Evolutionary conservation across 2,329 filamentous ascomycete genomes (phyloP).

Genomic region (Fusarium sp.): DNA sequence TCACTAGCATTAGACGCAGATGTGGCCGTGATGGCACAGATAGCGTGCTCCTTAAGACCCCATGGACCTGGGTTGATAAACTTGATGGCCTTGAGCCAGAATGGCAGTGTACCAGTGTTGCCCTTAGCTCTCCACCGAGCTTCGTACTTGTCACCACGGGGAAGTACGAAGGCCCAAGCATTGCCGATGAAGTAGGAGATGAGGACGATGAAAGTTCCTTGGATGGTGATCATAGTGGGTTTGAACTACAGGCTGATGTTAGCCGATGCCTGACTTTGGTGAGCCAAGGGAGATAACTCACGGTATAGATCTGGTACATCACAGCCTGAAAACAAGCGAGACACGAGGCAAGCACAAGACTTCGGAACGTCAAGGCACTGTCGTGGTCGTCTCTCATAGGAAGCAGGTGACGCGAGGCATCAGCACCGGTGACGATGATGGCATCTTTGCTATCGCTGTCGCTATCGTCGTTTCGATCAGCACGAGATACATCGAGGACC

Average conservation of each 20-base stretch:
- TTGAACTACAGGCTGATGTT: conserved; percentile 58
- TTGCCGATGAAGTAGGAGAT: conserved; percentile 68
- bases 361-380: conserved; percentile 64
- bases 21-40: conserved; percentile 66
- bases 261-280: background rate
- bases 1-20: conserved; percentile 63
- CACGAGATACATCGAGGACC: conserved; percentile 4
- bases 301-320: conserved; percentile 67
- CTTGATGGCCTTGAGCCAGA: conserved; percentile 54
- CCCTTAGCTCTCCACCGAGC: conserved; percentile 59
- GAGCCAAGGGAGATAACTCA: conserved; percentile 44
- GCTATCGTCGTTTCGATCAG: conserved; percentile 43
- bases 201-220: conserved; percentile 68
- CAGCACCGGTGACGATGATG: conserved; percentile 65
- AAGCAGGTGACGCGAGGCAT: conserved; percentile 62
- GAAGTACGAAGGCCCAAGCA: conserved; percentile 54
- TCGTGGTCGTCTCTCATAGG: conserved; percentile 67
- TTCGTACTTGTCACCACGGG: conserved; percentile 64
- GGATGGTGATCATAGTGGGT: conserved; percentile 61
- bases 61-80: conserved; percentile 66
- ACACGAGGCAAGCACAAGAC: conserved; percentile 61
- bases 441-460: conserved; percentile 55
- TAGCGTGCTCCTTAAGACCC: conserved; percentile 67
- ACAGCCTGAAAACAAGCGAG: conserved; percentile 66
- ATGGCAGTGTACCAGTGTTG: conserved; percentile 57